Conservation (phyloP, 345 rosid species). For the Camelina neglecta region DNA sequence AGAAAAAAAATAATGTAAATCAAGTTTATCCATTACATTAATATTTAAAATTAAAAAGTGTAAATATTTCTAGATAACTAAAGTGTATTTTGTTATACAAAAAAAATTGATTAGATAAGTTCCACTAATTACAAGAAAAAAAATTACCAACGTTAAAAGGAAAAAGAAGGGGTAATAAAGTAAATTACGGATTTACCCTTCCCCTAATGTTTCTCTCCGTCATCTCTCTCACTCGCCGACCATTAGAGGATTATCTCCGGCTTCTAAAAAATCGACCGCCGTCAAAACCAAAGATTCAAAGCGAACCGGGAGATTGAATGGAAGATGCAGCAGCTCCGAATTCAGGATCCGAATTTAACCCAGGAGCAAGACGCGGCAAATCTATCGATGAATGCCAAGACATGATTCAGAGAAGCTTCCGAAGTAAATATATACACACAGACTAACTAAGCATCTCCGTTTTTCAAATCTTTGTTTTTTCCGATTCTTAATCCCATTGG, state of each 20-base stretch:
- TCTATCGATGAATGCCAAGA: conserved; percentile 43
- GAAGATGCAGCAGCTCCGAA: conserved; percentile 40
- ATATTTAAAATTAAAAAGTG: too few species aligned
- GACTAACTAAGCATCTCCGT: conserved; percentile 7
- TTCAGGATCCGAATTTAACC: conserved; percentile 29
- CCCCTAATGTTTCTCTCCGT: neutral
- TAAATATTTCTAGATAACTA: too few species aligned
- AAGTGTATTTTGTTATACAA: too few species aligned
- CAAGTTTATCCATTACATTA: too few species aligned
- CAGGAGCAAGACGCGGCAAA: conserved; percentile 30
- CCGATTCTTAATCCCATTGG: neutral
- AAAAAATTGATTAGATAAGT: too few species aligned
- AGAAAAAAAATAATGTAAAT: too few species aligned
- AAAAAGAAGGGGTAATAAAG: neutral
- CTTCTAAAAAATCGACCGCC: neutral
- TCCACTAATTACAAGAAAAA: too few species aligned
- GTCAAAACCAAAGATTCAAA: conserved; percentile 7
- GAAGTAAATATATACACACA: conserved; percentile 32
- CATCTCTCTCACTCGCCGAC: neutral
- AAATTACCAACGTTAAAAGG: too few species aligned
- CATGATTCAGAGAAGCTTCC: conserved; percentile 47
- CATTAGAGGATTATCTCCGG: conserved; percentile 9
- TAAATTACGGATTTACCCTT: conserved; percentile 20
- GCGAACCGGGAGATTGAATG: conserved; percentile 22
- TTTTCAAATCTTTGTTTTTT: neutral